Conservation (phyloP, 441 rosid genomes). For the Corymbia calophylla region DNA sequence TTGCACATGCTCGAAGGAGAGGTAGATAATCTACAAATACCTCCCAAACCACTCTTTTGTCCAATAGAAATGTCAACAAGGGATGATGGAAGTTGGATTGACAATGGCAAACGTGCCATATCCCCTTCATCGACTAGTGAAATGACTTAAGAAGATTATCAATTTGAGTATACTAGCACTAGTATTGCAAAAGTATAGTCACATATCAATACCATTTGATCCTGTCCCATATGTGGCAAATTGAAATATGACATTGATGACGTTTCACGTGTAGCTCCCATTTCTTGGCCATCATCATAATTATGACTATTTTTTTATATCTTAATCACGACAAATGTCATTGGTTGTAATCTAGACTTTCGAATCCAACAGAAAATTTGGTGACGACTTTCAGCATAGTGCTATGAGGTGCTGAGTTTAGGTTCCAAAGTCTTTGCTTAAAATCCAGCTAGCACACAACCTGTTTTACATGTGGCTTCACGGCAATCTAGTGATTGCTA, state of each 20-base stretch:
- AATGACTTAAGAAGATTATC: too few relatives aligned
- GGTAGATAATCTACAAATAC: too few relatives aligned
- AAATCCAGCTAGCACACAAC: too few relatives aligned
- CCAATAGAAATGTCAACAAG: too few relatives aligned
- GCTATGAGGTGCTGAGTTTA: not conserved
- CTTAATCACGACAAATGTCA: not conserved
- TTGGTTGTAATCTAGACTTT: not conserved
- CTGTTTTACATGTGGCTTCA: not conserved
- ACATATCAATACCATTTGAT: too few relatives aligned
- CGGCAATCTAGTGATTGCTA: not conserved
- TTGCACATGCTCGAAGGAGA: too few relatives aligned
- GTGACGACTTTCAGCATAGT: not conserved
- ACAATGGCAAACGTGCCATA: too few relatives aligned
- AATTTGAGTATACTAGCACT: too few relatives aligned
- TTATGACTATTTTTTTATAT: not conserved
- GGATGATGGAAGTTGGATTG: too few relatives aligned
- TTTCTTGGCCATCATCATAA: not conserved
- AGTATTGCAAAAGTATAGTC: too few relatives aligned
- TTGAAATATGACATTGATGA: fast-evolving
- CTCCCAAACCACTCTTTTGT: too few relatives aligned
- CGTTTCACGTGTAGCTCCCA: not conserved
- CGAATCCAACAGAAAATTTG: fast-evolving
- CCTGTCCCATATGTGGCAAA: not conserved
- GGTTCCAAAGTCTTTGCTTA: fast-evolving
- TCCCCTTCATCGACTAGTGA: too few relatives aligned